Percentiles rank a stretch among this genome's conserved stretches.
phyloP scores from a whole-genome alignment of 1,284 basidiomycete genomes.

The Papiliotrema fonsecae region DNA sequence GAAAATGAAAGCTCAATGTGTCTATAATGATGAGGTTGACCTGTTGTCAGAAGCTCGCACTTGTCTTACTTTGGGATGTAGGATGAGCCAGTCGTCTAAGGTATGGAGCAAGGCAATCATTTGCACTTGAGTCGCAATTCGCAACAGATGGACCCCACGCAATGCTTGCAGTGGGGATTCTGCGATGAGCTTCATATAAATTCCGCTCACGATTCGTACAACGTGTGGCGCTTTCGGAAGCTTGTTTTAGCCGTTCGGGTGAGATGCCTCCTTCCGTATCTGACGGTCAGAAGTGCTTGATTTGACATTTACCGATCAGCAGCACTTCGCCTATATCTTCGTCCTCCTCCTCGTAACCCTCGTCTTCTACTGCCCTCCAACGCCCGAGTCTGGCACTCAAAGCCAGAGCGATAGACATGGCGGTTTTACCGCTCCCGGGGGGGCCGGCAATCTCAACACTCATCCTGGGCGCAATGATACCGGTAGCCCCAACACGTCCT shows the following conservation, averaged over 20 bases:
- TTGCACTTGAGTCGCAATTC: slow-evolving; percentile 41
- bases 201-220: slow-evolving; percentile 3
- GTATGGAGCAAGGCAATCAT: slow-evolving; percentile 43
- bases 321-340: slow-evolving; percentile 32
- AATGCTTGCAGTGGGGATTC: slow-evolving; percentile 15
- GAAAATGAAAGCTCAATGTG: slow-evolving; percentile 45
- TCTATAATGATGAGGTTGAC: slow-evolving; percentile 45
- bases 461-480: slow-evolving; percentile 34
- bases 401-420: slow-evolving; percentile 25
- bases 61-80: slow-evolving; percentile 34
- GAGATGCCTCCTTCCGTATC: slow-evolving; percentile 45
- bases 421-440: slow-evolving; percentile 45
- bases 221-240: slow-evolving; percentile 15
- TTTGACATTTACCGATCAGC: slow-evolving; percentile 32
- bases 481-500: slow-evolving; percentile 10
- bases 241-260: slow-evolving; percentile 24
- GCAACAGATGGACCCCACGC: slow-evolving; percentile 39
- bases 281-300: slow-evolving; percentile 7
- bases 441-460: slow-evolving; percentile 42
- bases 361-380: slow-evolving; percentile 3
- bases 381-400: slow-evolving; percentile 27
- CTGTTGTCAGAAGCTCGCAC: slow-evolving; percentile 12
- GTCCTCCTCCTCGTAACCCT: slow-evolving; percentile 7
- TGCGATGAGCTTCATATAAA: not conserved
- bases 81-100: slow-evolving; percentile 40